A percentile compares a stretch with the other conserved stretches of the same genome.
These are phyloP conservation scores for Penicillium canariense DNA, from an alignment of 495 filamentous ascomycete genomes.

Conservation along the genomic window DNA sequence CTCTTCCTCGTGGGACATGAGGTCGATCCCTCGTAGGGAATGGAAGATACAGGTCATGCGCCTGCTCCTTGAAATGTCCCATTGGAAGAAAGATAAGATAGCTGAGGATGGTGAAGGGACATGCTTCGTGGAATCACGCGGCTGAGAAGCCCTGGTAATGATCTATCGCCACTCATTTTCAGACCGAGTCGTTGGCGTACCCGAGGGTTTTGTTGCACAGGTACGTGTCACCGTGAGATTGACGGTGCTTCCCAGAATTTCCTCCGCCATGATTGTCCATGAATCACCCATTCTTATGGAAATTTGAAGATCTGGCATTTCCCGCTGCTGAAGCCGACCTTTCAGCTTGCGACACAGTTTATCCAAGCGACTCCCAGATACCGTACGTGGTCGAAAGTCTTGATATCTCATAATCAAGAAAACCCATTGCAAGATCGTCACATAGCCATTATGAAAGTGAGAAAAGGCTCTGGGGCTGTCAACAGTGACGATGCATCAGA, in stretches of 20 bases:
- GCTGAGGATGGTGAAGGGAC: slow-evolving; percentile 2
- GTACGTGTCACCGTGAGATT: slow-evolving; percentile 30
- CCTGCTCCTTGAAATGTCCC: background rate
- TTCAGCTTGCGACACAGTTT: background rate
- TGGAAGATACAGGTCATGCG: background rate
- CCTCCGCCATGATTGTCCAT: background rate
- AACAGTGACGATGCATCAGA: slow-evolving; percentile 8
- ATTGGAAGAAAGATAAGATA: background rate
- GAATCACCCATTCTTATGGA: background rate
- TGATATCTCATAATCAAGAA: background rate
- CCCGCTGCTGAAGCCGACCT: background rate
- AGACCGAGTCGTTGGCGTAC: slow-evolving; percentile 12
- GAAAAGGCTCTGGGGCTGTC: slow-evolving; percentile 4
- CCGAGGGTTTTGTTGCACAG: slow-evolving; percentile 19
- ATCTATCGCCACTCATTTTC: slow-evolving; percentile 7
- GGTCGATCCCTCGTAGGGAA: background rate
- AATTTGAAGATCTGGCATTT: background rate
- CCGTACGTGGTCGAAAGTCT: background rate
- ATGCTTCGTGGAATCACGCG: background rate
- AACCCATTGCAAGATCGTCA: background rate
- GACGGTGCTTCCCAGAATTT: background rate
- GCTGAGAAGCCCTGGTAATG: background rate
- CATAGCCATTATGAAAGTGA: slow-evolving; percentile 14
- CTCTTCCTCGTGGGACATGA: slow-evolving; percentile 13
- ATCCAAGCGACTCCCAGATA: background rate